Conservation (phyloP, 163 green algal species). For the Botryococcus braunii region DNA sequence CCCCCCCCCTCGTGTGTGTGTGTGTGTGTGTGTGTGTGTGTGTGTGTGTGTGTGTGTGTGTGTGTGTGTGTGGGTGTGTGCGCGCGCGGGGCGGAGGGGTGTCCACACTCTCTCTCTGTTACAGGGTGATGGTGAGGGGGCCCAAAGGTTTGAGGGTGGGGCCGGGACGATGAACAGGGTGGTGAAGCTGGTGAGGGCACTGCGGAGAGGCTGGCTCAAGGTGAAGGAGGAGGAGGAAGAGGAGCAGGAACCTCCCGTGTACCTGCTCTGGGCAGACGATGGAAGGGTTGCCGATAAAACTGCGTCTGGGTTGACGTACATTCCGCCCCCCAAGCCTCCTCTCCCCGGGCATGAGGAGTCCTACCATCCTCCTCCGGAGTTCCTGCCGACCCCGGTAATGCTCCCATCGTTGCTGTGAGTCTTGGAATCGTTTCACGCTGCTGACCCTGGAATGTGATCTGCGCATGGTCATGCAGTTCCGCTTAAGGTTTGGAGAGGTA, state of each 20-base stretch:
- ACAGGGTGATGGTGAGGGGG: too few species aligned
- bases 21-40: too few species aligned
- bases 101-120: too few species aligned
- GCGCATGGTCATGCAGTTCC: too few species aligned
- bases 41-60: too few species aligned
- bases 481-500: too few species aligned
- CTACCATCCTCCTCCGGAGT: slow-evolving; percentile 94
- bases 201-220: slow-evolving; percentile 84
- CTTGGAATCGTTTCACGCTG: too few species aligned
- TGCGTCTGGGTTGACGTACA: slow-evolving; percentile 71
- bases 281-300: slow-evolving; percentile 20
- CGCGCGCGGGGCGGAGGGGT: too few species aligned
- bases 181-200: slow-evolving; percentile 88
- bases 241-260: slow-evolving; percentile 39
- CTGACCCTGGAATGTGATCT: too few species aligned
- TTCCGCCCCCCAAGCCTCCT: slow-evolving; percentile 78
- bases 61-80: too few species aligned
- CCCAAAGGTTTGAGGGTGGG: not conserved
- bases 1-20: too few species aligned
- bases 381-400: slow-evolving; percentile 74
- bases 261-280: slow-evolving; percentile 93
- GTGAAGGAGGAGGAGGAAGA: slow-evolving; percentile 28
- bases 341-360: slow-evolving; percentile 87
- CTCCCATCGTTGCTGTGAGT: not conserved
- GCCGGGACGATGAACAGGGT: too few species aligned